Evolutionary conservation across 257 asterid genomes (phyloP), one percentile per base, ranked within the genome.

Genomic region (Solanum virginianum): DNA sequence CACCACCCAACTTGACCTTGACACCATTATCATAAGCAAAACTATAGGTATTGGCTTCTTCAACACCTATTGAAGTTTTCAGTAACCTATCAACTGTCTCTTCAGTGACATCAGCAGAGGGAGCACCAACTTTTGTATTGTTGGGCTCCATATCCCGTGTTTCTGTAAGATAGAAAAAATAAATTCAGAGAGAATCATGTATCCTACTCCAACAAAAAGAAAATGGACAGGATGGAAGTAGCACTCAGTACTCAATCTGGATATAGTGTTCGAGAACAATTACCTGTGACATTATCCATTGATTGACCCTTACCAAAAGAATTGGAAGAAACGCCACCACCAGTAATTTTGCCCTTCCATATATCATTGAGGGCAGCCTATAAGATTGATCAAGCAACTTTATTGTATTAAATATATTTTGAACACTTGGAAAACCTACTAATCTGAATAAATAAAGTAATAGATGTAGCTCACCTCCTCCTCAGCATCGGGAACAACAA

Each of bases 401-500:
- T 51, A 53, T 77, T 26, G 82, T 9, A 26, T 77, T 26, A 51
- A 83, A 36, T 41, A 83, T 26, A 29, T 41, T 47, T 69, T 69
- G 16, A 24, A 14, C 70, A 83, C 45, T 36, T n/a, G 6, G 11
- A 65, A 32, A 69, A 69, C 18, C 49, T 13, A 66, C 17, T 10
- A 32, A 10, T n/a, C 32, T 18, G 65, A 83, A 32, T 36, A 53
- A 69, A 69, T 36, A 32, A 45, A 63, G 80, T 24, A 84, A 85
- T 49, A 4, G 45, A 39, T 75, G 72, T 49, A 87, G 87, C 91
- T 88, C 84, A 93, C 99, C 98, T 90, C 94, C 91, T 97, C 95
- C 88, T 92, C 99, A 65, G 88, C 86, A 88, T 91, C 94, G 81
- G 98, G 99, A 85, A 88, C 91, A 85, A 94, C 93, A 92, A 95